A percentile compares a stretch with the other conserved stretches of the same genome.
Evolutionary conservation across 2,329 filamentous ascomycete species (phyloP).

Genomic region (Penicillium capsulatum): DNA sequence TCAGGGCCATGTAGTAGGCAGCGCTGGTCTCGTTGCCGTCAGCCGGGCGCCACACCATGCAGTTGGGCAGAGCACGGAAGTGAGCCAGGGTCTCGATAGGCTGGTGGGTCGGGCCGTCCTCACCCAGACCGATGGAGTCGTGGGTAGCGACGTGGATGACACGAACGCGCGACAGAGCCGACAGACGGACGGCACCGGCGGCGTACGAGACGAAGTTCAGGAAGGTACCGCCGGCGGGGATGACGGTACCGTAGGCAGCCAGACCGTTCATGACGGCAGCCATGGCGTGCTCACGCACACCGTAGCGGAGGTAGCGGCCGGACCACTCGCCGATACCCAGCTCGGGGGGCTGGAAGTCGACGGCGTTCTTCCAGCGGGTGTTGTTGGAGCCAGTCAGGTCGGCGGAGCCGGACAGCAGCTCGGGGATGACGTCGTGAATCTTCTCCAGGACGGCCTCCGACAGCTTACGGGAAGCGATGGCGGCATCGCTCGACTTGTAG

Average conservation of each 20-base stretch:
- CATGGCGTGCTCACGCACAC: conserved; percentile 52
- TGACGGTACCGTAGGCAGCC: conserved; percentile 87
- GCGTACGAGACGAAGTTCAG: conserved; percentile 99
- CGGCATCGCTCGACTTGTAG: conserved; percentile 80
- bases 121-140: conserved; percentile 98
- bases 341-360: conserved; percentile 92
- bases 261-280: conserved; percentile 64
- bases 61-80: conserved; percentile 98
- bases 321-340: conserved; percentile 82
- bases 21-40: conserved; percentile 98
- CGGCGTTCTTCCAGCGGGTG: conserved; percentile 93
- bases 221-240: conserved; percentile 95
- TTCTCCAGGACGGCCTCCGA: conserved; percentile 90
- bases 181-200: conserved; percentile 90
- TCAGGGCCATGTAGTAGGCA: conserved; percentile 93
- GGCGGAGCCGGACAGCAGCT: conserved; percentile 91
- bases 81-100: conserved; percentile 97
- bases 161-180: conserved; percentile 83
- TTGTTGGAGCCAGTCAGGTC: conserved; percentile 98
- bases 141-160: conserved; percentile 95
- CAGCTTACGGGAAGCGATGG: conserved; percentile 90
- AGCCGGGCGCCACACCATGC: conserved; percentile 98
- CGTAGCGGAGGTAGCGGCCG: conserved; percentile 71
- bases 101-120: conserved; percentile 98
- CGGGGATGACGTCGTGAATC: conserved; percentile 76